phyloP scores from a whole-genome alignment of 2,329 filamentous ascomycete genomes.

The Kalmusia sp. region DNA sequence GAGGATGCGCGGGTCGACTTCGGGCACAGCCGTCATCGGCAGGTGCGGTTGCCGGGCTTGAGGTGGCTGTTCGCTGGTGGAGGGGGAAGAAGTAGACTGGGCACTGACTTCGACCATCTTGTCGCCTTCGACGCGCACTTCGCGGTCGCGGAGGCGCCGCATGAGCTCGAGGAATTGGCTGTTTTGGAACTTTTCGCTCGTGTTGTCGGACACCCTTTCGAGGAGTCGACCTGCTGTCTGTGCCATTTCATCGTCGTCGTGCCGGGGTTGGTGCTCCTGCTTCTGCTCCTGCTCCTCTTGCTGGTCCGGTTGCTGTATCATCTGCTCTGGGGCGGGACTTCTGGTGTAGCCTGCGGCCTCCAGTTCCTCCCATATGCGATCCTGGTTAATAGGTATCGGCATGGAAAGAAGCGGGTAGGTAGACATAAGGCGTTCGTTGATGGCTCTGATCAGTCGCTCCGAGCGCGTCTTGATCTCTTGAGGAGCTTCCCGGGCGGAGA shows the following conservation, averaged over 20 bases:
- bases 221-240: conserved; percentile 75
- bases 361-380: conserved; percentile 38
- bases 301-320: conserved; percentile 36
- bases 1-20: conserved; percentile 37
- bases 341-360: conserved; percentile 39
- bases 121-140: conserved; percentile 76
- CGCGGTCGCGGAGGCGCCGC: conserved; percentile 74
- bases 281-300: conserved; percentile 40
- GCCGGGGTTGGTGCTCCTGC: conserved; percentile 29
- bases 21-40: conserved; percentile 23
- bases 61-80: neutral
- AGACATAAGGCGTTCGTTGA: conserved; percentile 47
- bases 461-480: conserved; percentile 33
- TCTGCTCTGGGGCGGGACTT: conserved; percentile 22
- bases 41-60: conserved; percentile 3
- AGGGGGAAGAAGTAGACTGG: conserved; percentile 14
- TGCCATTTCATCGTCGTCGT: conserved; percentile 72
- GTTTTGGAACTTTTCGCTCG: conserved; percentile 77
- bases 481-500: conserved; percentile 32
- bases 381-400: conserved; percentile 26
- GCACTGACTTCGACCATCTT: conserved; percentile 64
- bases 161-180: conserved; percentile 80
- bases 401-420: conserved; percentile 37
- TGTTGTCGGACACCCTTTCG: conserved; percentile 71
- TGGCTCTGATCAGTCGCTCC: conserved; percentile 34